Base-by-base conservation (phyloP, 1,284 basidiomycete species). In the Abortiporus biennis region DNA sequence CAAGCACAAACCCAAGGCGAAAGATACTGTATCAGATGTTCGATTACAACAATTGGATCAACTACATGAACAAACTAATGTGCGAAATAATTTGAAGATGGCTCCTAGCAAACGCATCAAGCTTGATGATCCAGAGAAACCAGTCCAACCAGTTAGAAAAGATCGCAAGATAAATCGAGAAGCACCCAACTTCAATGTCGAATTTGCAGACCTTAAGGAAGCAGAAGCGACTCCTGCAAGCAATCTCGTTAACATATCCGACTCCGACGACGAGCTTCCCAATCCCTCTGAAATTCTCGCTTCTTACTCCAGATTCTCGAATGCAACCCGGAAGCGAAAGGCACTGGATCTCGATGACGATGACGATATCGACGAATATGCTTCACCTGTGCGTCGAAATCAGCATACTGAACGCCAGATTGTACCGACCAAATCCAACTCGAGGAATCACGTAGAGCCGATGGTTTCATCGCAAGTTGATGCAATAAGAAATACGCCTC, bases 131-230 rank as follows among this genome's bases (percentile, higher is more conserved):
- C 6, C 13, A 13, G 9, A 8, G 23, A 21, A 13, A 29, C 35
- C 47, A 44, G 22, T 37, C 19, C 44, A 46, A 24, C 40, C 37
- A 21, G 21, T 38, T 15, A 48, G 22, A 38, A 44, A 23, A 30
- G 40, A 56, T 40, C 54, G 51, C 45, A 67, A 62, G 20, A 35
- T 20, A 23, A 42, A 38, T 54, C 54, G 48, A 15, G 69, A 63
- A 44, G 40, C 58, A n/a, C n/a, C n/a, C 6, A 64, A 74, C 46
- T 80, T 80, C 48, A 65, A 76, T 45, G 47, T 82, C n/a, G 61
- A 75, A 37, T 70, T 82, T 38, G 57, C 70, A 4, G 65, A 70
- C 31, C 51, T 82, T 40, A 61, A 59, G 20, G 65, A 72, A 31
- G 55, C 58, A 21, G 49, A 49, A 24, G 48, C 50, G 17, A 44